A percentile compares a stretch with the other conserved stretches of the same genome.
Evolutionary conservation across 192 early-diverging fungal genomes (phyloP).

Genomic region (Geranomyces variabilis): DNA sequence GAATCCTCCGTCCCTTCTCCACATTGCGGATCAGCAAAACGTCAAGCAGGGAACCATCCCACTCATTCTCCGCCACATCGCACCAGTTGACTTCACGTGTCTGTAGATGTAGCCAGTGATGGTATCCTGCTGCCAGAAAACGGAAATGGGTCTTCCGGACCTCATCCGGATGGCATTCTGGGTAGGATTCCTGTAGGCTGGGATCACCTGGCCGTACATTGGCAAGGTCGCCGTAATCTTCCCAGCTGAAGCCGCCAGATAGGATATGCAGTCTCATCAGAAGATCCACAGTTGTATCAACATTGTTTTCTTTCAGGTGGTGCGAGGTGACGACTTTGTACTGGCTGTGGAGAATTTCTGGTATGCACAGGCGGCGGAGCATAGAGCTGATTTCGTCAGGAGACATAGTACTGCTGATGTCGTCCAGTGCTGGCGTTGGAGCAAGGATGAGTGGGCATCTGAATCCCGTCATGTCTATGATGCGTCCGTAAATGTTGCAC

Average conservation of each 20-base stretch:
- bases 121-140: background rate
- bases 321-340: conserved; percentile 9
- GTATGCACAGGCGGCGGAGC: background rate
- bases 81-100: background rate
- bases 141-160: conserved; percentile 1
- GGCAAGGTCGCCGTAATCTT: conserved; percentile 6
- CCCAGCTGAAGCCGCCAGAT: conserved; percentile 8
- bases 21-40: conserved; percentile 7
- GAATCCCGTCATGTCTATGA: conserved; percentile 9
- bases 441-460: conserved; percentile 9
- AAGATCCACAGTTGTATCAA: background rate
- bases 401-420: background rate
- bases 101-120: conserved; percentile 6
- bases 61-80: background rate
- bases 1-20: conserved; percentile 8
- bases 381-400: conserved; percentile 1
- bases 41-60: conserved; percentile 9
- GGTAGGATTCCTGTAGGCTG: background rate
- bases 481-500: background rate
- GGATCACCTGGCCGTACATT: too few relatives aligned
- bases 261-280: background rate
- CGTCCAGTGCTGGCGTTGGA: conserved; percentile 1
- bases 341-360: conserved; percentile 1
- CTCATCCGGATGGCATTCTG: conserved; percentile 12
- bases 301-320: conserved; percentile 3